A percentile compares a stretch with the other conserved stretches of the same genome.
phyloP scores from a whole-genome alignment of 1,284 basidiomycete species.

The Rhodotorula sp. region DNA sequence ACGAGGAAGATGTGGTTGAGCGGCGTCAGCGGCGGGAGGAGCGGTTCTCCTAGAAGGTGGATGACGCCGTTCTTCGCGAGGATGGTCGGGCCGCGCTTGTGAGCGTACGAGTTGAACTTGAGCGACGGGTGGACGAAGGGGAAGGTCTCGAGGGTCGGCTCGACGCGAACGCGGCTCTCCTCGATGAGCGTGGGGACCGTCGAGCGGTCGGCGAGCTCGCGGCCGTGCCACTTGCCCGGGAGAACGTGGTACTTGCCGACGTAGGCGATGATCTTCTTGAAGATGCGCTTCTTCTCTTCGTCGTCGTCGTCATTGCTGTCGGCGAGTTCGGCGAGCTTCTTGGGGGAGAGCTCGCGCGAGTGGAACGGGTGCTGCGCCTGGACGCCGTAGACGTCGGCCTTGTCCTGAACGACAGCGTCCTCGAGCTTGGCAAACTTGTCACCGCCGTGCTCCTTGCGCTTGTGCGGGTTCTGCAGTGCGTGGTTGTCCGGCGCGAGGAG shows the following conservation, averaged over 20 bases:
- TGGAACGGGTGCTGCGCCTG: conserved; percentile 29
- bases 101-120: conserved; percentile 32
- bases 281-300: conserved; percentile 36
- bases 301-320: conserved; percentile 26
- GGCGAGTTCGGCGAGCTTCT: conserved; percentile 13
- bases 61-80: conserved; percentile 47
- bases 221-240: conserved; percentile 1
- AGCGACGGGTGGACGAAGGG: conserved; percentile 37
- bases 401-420: neutral
- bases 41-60: conserved; percentile 36
- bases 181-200: conserved; percentile 39
- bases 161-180: conserved; percentile 33
- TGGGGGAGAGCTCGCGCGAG: conserved; percentile 19
- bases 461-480: conserved; percentile 44
- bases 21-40: conserved; percentile 46
- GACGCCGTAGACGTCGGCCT: neutral
- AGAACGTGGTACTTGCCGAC: conserved; percentile 37
- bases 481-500: conserved; percentile 47
- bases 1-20: conserved; percentile 45
- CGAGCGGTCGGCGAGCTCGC: conserved; percentile 35
- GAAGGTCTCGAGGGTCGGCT: conserved; percentile 24
- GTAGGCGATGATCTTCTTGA: conserved; percentile 36
- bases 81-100: conserved; percentile 40
- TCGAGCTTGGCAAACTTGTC: neutral
- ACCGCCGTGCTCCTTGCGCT: neutral